Conservation (phyloP, 2,329 filamentous ascomycete species). For the Endothia cerciana region DNA sequence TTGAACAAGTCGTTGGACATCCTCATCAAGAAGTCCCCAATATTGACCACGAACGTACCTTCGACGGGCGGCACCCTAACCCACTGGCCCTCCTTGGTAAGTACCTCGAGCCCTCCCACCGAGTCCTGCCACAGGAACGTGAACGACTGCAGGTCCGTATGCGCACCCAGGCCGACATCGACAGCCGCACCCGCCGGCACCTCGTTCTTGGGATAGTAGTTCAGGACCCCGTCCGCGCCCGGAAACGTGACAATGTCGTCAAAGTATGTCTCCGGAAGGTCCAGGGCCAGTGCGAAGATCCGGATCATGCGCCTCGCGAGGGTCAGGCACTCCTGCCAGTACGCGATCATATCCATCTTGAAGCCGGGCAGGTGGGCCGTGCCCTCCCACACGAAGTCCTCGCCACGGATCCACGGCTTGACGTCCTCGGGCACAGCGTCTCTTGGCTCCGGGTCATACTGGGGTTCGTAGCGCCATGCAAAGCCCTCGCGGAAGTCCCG, state of each 20-base stretch:
- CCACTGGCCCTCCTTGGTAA: conserved; percentile 49
- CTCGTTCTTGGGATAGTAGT: conserved; percentile 49
- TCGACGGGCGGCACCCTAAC: conserved; percentile 47
- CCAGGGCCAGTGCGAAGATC: too few relatives aligned
- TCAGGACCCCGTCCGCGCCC: conserved; percentile 27
- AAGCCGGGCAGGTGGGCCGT: too few relatives aligned
- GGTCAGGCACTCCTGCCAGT: too few relatives aligned
- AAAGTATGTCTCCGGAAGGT: too few relatives aligned
- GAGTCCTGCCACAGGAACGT: conserved; percentile 53
- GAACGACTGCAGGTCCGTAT: conserved; percentile 52
- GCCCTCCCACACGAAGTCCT: too few relatives aligned
- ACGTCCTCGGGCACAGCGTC: too few relatives aligned
- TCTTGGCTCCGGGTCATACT: too few relatives aligned
- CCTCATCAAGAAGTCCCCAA: conserved; percentile 57
- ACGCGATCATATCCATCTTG: too few relatives aligned
- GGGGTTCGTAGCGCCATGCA: too few relatives aligned
- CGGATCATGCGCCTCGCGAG: too few relatives aligned
- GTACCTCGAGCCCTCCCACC: conserved; percentile 46
- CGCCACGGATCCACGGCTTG: too few relatives aligned
- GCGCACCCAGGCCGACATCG: conserved; percentile 49
- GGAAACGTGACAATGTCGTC: conserved; percentile 31
- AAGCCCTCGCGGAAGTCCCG: too few relatives aligned
- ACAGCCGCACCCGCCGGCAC: conserved; percentile 35
- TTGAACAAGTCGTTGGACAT: conserved; percentile 54
- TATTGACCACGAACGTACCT: conserved; percentile 55